Evolutionary conservation across 1,139 yeast genomes (phyloP).

Genomic region (Kodamaea derodonti): DNA sequence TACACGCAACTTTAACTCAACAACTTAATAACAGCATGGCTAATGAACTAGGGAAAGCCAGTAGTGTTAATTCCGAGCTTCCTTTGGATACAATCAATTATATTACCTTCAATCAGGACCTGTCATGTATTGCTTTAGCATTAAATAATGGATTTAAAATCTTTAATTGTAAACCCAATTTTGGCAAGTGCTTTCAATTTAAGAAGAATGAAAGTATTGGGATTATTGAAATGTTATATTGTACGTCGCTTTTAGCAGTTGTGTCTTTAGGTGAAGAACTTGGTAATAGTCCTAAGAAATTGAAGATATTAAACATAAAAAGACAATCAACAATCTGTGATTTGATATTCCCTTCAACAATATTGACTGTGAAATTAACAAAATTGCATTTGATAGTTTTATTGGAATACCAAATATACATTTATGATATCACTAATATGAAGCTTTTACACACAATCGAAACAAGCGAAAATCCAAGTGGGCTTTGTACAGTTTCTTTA

Average conservation of each 20-base stretch:
- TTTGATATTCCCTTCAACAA: slow-evolving; percentile 81
- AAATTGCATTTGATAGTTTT: slow-evolving; percentile 70
- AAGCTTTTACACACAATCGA: slow-evolving; percentile 84
- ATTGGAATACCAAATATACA: slow-evolving; percentile 79
- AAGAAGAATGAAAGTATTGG: slow-evolving; percentile 55
- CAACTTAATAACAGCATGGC: slow-evolving; percentile 4
- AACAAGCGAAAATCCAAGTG: slow-evolving; percentile 65
- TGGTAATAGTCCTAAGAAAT: slow-evolving; percentile 72
- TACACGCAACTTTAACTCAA: slow-evolving; percentile 7
- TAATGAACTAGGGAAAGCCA: background rate
- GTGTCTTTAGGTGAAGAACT: slow-evolving; percentile 88
- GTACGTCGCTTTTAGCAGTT: slow-evolving; percentile 81
- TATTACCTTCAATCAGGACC: slow-evolving; percentile 87
- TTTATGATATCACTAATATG: slow-evolving; percentile 88
- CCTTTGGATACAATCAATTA: slow-evolving; percentile 38
- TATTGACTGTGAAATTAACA: slow-evolving; percentile 74
- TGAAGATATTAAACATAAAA: slow-evolving; percentile 80
- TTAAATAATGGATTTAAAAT: slow-evolving; percentile 74
- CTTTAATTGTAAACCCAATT: slow-evolving; percentile 78
- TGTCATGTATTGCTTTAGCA: slow-evolving; percentile 82
- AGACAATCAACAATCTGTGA: slow-evolving; percentile 73
- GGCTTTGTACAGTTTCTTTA: slow-evolving; percentile 66
- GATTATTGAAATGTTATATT: slow-evolving; percentile 85
- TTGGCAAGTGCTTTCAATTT: slow-evolving; percentile 69
- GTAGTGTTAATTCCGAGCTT: background rate